Evolutionary conservation across 2,329 filamentous ascomycete genomes (phyloP), one percentile per base, ranked within the genome.

Genomic region (Hirsutella rhossiliensis): DNA sequence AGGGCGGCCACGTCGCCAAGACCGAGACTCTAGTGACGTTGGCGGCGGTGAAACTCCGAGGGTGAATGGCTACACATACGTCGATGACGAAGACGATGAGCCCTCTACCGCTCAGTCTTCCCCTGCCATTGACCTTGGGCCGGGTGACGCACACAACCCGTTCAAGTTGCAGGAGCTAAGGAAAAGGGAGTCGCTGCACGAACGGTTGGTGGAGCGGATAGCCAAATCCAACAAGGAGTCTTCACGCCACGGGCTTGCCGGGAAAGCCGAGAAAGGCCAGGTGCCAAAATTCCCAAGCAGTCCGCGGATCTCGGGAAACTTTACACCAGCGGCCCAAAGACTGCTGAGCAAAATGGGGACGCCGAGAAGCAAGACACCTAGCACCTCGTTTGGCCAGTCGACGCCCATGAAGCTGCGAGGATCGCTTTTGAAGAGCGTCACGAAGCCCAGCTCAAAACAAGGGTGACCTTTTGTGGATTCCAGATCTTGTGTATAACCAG

Each of bases 1-100:
- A 1, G 87, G 88, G 11, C 77, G 71, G 8, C 78, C 82, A 5
- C 75, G 78, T 9, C 66, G 71, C 2, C 74, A 71, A 9, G 76
- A 81, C 20, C 77, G 78, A 12, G 80, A 87, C 51, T 76, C 76
- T 0, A 67, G 55, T 6, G 72, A 72, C 3, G 53, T 54, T 0
- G 70, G 71, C 1, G 84, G 82, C 15, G 75, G 73, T 46, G 88
- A 94, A 61, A 97, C 90, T 0, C 92, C 90, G 0, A 76, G 87
- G 2, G 86, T 97, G 0, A 94, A 94, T 50, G 92, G 92, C 1
- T 98, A 96, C 60, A 78, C 87, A 0, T 97, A 95, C 62, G 89
- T 98, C 31, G 88, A 95, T 52, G 84, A 84, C 41, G 72, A 76
- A 36, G 75, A 76, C 0, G 72, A 72, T 15, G 66, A 67, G 15